These are phyloP conservation scores for Schizophyllum amplum DNA, from an alignment of 1,284 basidiomycete species.

Conservation along the genomic window DNA sequence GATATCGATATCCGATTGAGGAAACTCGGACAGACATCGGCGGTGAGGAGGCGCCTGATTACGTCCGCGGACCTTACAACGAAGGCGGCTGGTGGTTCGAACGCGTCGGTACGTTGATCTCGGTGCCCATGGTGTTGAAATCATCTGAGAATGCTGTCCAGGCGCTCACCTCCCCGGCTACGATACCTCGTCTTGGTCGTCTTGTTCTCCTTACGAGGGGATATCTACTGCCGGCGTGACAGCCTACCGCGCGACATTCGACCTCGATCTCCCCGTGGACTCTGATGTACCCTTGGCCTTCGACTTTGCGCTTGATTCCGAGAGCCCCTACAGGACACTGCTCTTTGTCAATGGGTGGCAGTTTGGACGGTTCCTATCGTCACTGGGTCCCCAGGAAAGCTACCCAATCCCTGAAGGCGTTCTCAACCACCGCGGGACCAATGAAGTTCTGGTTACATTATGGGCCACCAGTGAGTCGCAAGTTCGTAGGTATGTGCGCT, in stretches of 20 bases:
- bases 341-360: constrained; percentile 38
- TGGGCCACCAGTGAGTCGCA: constrained; percentile 30
- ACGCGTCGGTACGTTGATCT: constrained; percentile 28
- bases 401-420: constrained; percentile 34
- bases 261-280: constrained; percentile 28
- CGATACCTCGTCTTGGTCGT: constrained; percentile 29
- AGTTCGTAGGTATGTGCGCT: too few relatives aligned
- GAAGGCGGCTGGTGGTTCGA: constrained; percentile 46
- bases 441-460: constrained; percentile 30
- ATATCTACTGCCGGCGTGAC: constrained; percentile 32
- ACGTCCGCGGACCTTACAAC: constrained; percentile 37
- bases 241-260: constrained; percentile 33
- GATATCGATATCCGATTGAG: background rate
- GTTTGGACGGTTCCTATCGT: constrained; percentile 28
- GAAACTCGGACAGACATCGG: constrained; percentile 18
- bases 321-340: constrained; percentile 25
- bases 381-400: constrained; percentile 24
- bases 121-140: background rate
- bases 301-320: constrained; percentile 28
- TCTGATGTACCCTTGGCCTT: constrained; percentile 36
- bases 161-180: constrained; percentile 38
- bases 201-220: constrained; percentile 28
- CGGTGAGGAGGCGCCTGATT: constrained; percentile 25
- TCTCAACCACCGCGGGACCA: constrained; percentile 30
- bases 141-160: constrained; percentile 6